phyloP scores from a whole-genome alignment of 495 filamentous ascomycete species.

The Penicillium cinerascens region DNA sequence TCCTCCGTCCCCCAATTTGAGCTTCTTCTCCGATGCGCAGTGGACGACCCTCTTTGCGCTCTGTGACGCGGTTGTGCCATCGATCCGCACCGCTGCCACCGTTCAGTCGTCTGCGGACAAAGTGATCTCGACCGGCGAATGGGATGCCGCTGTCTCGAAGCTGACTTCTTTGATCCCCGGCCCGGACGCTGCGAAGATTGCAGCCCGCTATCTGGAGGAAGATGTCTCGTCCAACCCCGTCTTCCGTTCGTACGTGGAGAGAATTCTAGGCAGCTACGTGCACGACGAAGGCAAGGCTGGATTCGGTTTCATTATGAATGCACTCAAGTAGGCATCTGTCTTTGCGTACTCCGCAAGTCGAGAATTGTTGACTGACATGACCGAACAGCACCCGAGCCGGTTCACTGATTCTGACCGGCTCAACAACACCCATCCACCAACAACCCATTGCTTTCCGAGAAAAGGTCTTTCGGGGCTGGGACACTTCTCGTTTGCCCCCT shows the following conservation, averaged over 20 bases:
- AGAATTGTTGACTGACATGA: slow-evolving; percentile 6
- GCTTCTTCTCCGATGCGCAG: slow-evolving; percentile 47
- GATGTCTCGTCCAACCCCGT: slow-evolving; percentile 44
- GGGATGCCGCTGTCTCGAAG: slow-evolving; percentile 27
- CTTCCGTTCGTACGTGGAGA: slow-evolving; percentile 44
- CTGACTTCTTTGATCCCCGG: slow-evolving; percentile 28
- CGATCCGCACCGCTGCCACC: slow-evolving; percentile 34
- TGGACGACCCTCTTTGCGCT: slow-evolving; percentile 55
- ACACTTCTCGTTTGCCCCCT: slow-evolving; percentile 52
- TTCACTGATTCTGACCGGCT: slow-evolving; percentile 64
- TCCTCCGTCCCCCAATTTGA: slow-evolving; percentile 32
- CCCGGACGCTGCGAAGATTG: slow-evolving; percentile 29
- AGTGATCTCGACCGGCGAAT: slow-evolving; percentile 35
- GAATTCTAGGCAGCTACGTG: slow-evolving; percentile 40
- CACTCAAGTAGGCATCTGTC: slow-evolving; percentile 47
- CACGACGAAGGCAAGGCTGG: slow-evolving; percentile 48
- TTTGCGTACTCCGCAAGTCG: not conserved
- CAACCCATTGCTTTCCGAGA: slow-evolving; percentile 60
- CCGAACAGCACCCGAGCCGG: slow-evolving; percentile 61
- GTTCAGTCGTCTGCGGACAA: slow-evolving; percentile 25
- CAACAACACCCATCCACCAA: slow-evolving; percentile 56
- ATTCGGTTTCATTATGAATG: slow-evolving; percentile 47
- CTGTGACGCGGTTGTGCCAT: slow-evolving; percentile 53
- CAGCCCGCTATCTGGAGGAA: slow-evolving; percentile 47
- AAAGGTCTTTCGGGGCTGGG: slow-evolving; percentile 58